Percentiles rank a stretch among this genome's conserved stretches.
Conservation (phyloP, 768 basidiomycete genomes). For the Chalciporus chontae region DNA sequence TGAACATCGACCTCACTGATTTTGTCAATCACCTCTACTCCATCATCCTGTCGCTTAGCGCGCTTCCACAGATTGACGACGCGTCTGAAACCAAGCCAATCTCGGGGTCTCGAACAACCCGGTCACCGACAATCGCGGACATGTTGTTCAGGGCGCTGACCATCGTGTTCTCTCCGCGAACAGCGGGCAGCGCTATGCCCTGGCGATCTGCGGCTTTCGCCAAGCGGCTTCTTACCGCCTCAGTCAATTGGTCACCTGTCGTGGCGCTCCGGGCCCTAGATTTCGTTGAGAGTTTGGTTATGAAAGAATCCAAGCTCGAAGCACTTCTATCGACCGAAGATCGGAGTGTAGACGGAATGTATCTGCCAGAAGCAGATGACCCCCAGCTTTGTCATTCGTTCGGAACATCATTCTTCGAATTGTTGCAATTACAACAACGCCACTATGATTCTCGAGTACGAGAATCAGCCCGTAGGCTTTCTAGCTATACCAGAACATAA, state of each 20-base stretch:
- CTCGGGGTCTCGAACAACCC: constrained; percentile 25
- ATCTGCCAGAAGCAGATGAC: constrained; percentile 83
- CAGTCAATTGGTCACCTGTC: constrained; percentile 75
- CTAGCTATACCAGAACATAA: constrained; percentile 41
- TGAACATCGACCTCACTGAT: constrained; percentile 91
- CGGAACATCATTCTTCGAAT: constrained; percentile 84
- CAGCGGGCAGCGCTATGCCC: constrained; percentile 53
- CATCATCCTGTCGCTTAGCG: constrained; percentile 71
- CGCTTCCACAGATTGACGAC: constrained; percentile 62
- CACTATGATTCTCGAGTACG: constrained; percentile 71
- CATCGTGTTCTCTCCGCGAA: constrained; percentile 76
- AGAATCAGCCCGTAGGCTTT: constrained; percentile 57
- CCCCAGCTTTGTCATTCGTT: constrained; percentile 82
- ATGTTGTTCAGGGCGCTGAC: constrained; percentile 85
- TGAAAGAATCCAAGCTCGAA: constrained; percentile 76
- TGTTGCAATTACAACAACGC: constrained; percentile 54
- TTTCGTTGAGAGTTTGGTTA: constrained; percentile 69
- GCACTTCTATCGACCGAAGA: constrained; percentile 87
- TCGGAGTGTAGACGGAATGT: constrained; percentile 77
- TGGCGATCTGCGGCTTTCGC: constrained; percentile 88
- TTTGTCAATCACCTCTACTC: constrained; percentile 84
- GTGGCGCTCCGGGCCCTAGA: constrained; percentile 65
- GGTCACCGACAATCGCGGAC: constrained; percentile 46
- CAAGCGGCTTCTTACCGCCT: constrained; percentile 82
- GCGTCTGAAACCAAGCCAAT: constrained; percentile 31